A percentile compares a stretch with the other conserved stretches of the same genome.
These are phyloP conservation scores for Chalaropsis ovoidea DNA, from an alignment of 2,329 filamentous ascomycete genomes.

Conservation along the genomic window DNA sequence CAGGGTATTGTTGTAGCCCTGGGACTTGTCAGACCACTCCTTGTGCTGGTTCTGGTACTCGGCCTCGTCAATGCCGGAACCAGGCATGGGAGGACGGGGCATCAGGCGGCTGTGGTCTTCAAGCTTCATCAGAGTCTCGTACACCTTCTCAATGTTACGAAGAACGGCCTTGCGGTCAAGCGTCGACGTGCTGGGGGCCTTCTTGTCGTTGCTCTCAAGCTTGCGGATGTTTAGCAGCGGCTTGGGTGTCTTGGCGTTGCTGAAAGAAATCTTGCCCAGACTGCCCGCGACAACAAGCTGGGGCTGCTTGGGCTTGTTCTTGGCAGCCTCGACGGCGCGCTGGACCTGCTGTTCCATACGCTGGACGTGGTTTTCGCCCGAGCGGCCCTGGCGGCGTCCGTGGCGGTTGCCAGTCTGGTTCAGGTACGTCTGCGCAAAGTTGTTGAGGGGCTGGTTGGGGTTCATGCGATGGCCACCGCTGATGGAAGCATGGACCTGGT, in stretches of 20 bases:
- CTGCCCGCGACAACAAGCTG: slow-evolving; percentile 94
- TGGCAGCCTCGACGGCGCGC: slow-evolving; percentile 90
- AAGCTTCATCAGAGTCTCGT: slow-evolving; percentile 79
- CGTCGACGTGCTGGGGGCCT: slow-evolving; percentile 26
- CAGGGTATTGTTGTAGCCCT: slow-evolving; percentile 64
- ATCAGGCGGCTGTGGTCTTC: slow-evolving; percentile 84
- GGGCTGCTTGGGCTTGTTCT: slow-evolving; percentile 95
- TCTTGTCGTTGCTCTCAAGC: slow-evolving; percentile 53
- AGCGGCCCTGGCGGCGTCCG: slow-evolving; percentile 64
- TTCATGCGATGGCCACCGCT: slow-evolving; percentile 81
- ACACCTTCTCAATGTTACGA: slow-evolving; percentile 79
- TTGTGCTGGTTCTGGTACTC: slow-evolving; percentile 63
- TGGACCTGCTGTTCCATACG: slow-evolving; percentile 99
- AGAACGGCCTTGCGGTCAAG: slow-evolving; percentile 75
- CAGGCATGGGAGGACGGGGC: slow-evolving; percentile 44
- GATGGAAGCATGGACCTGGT: slow-evolving; percentile 93
- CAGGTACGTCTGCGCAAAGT: slow-evolving; percentile 95
- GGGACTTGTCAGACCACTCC: slow-evolving; percentile 65
- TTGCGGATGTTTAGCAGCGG: slow-evolving; percentile 84
- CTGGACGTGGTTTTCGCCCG: slow-evolving; percentile 93
- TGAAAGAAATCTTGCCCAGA: slow-evolving; percentile 95
- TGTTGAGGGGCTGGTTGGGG: slow-evolving; percentile 83
- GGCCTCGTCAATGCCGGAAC: slow-evolving; percentile 44
- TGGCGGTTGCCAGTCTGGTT: slow-evolving; percentile 86
- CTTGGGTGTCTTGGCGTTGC: slow-evolving; percentile 95